Conservation (phyloP, 495 filamentous ascomycete species). For the Aspergillus egyptiacus region DNA sequence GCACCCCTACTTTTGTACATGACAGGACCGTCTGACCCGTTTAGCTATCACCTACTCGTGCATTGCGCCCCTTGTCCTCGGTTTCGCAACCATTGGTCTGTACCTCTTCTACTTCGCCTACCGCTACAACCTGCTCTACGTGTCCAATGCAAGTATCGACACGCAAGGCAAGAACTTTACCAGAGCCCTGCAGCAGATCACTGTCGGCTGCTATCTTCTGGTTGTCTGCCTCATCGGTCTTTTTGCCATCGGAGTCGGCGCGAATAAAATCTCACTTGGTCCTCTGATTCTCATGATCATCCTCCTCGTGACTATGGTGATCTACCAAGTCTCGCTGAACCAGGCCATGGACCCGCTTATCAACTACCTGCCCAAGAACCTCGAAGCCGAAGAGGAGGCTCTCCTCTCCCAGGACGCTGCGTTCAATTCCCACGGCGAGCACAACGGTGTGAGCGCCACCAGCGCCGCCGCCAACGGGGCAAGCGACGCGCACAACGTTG, state of each 20-base stretch:
- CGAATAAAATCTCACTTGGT: constrained; percentile 54
- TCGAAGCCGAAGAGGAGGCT: constrained; percentile 59
- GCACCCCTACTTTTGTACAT: background rate
- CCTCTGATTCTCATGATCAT: constrained; percentile 79
- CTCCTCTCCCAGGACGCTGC: constrained; percentile 40
- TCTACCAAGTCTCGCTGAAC: constrained; percentile 82
- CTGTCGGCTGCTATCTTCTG: constrained; percentile 79
- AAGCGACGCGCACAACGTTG: constrained; percentile 21
- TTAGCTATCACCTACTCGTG: constrained; percentile 79
- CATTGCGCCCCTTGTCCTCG: constrained; percentile 86
- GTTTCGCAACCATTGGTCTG: constrained; percentile 78
- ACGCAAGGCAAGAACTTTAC: constrained; percentile 87
- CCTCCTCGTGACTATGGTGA: constrained; percentile 69
- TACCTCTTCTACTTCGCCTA: constrained; percentile 88
- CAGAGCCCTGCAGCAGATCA: constrained; percentile 84
- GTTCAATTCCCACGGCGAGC: constrained; percentile 20
- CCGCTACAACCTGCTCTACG: constrained; percentile 92
- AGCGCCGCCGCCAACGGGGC: constrained; percentile 9
- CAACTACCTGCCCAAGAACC: constrained; percentile 68
- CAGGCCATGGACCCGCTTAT: constrained; percentile 71
- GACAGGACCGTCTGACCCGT: background rate
- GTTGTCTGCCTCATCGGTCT: constrained; percentile 86
- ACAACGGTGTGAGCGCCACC: constrained; percentile 25
- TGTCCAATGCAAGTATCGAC: constrained; percentile 77
- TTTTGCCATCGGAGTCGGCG: constrained; percentile 63